phyloP scores from a whole-genome alignment of 1,284 basidiomycete species.

The Cryptococcus maquisensis region DNA sequence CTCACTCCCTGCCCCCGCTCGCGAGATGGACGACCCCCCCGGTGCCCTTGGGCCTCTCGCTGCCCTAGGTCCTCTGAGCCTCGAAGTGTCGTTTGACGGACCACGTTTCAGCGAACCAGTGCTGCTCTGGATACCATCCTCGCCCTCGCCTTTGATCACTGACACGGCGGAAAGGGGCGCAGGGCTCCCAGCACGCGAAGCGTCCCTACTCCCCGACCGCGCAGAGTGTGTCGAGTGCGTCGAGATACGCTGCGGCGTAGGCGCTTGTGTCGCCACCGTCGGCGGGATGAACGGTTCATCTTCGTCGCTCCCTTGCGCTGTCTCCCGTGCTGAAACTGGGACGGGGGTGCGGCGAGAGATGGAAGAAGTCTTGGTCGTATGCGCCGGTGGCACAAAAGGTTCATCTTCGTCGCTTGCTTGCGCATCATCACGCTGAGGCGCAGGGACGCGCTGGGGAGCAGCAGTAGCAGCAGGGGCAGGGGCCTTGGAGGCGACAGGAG shows the following conservation, averaged over 20 bases:
- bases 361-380: neutral
- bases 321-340: neutral
- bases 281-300: constrained; percentile 1
- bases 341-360: neutral
- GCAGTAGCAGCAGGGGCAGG: neutral
- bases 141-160: constrained; percentile 8
- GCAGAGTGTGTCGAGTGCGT: neutral
- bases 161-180: constrained; percentile 7
- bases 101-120: constrained; percentile 49
- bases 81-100: constrained; percentile 52
- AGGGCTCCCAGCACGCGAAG: constrained; percentile 15
- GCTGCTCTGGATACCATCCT: constrained; percentile 21
- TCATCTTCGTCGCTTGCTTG: too few species aligned
- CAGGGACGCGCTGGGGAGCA: neutral
- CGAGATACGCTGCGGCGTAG: neutral
- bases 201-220: neutral
- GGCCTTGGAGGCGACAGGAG: neutral
- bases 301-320: neutral
- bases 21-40: constrained; percentile 10
- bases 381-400: neutral
- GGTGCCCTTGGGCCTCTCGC: constrained; percentile 38
- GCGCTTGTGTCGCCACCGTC: neutral
- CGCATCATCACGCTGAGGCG: neutral
- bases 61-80: constrained; percentile 40
- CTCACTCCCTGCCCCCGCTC: constrained; percentile 3